These are phyloP conservation scores for Penicillium aurantiogriseum DNA, from an alignment of 2,329 filamentous ascomycete genomes.

Conservation along the genomic window DNA sequence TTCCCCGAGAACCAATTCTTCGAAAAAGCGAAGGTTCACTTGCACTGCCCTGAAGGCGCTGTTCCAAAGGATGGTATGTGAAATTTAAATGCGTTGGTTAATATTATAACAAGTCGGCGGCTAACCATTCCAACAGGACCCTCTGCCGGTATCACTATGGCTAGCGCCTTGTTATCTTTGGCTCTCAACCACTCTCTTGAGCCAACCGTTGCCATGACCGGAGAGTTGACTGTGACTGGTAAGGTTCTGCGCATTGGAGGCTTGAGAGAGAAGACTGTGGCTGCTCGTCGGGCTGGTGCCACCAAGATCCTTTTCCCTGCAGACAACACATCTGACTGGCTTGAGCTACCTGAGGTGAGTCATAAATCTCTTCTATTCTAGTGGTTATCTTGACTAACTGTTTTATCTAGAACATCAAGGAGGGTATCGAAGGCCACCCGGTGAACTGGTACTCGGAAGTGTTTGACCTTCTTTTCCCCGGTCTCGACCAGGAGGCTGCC, in stretches of 20 bases:
- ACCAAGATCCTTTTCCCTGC: slow-evolving; percentile 91
- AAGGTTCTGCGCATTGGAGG: slow-evolving; percentile 96
- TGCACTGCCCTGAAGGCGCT: slow-evolving; percentile 95
- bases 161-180: slow-evolving; percentile 83
- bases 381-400: slow-evolving; percentile 20
- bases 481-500: slow-evolving; percentile 69
- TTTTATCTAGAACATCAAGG: slow-evolving; percentile 81
- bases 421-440: slow-evolving; percentile 86
- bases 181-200: slow-evolving; percentile 75
- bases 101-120: not conserved
- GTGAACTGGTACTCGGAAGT: slow-evolving; percentile 94
- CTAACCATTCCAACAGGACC: slow-evolving; percentile 50
- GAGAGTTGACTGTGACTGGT: slow-evolving; percentile 92
- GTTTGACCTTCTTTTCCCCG: slow-evolving; percentile 84
- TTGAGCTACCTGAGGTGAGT: slow-evolving; percentile 92
- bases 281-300: slow-evolving; percentile 85
- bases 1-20: slow-evolving; percentile 95
- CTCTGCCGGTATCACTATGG: slow-evolving; percentile 95
- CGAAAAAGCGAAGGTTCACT: slow-evolving; percentile 88
- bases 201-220: slow-evolving; percentile 94
- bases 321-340: slow-evolving; percentile 96
- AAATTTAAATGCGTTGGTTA: not conserved
- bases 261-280: slow-evolving; percentile 93
- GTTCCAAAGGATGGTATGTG: slow-evolving; percentile 79
- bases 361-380: not conserved